Base-by-base conservation (phyloP, 441 rosid genomes). In the Populus tomentosa region DNA sequence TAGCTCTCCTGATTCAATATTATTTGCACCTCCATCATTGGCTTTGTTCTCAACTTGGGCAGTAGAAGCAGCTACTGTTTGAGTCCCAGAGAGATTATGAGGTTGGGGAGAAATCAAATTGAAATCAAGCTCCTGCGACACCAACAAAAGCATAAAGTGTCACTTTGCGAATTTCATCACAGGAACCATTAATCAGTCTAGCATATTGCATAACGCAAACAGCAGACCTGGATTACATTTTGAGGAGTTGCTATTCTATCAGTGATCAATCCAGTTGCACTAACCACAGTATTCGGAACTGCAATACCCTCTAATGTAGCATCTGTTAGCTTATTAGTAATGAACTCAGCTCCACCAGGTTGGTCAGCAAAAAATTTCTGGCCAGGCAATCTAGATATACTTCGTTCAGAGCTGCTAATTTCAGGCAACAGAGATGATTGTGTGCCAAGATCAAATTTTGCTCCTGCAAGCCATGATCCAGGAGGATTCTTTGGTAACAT, bases 381-480 rank as follows among this genome's bases (percentile, higher is more conserved):
- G 76, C 78, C 85, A 71, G 21, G 78, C 56, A 77, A 42, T 77
- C n/a, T 56, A 75, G 74, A 69, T 10, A 80, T 71, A 67, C 76
- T 75, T 73, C 70, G 77, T 64, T 77, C 71, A 62, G 80, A 79
- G 65, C 78, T 71, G 26, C 77, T 75, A 79, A 77, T 76, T 35
- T 79, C 79, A 76, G 85, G 59, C 84, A 77, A 85, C 72, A 84
- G n/a, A n/a, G n/a, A n/a, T n/a, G n/a, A n/a, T n/a, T n/a, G n/a
- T n/a, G n/a, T n/a, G n/a, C n/a, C n/a, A n/a, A n/a, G n/a, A n/a
- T n/a, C n/a, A n/a, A n/a, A n/a, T n/a, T n/a, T n/a, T n/a, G n/a
- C n/a, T n/a, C n/a, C n/a, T n/a, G n/a, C n/a, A n/a, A n/a, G n/a
- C n/a, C n/a, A n/a, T n/a, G n/a, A n/a, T n/a, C n/a, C n/a, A n/a